Percentiles rank a stretch among this genome's conserved stretches.
These are phyloP conservation scores for Beta lomatogona DNA, from an alignment of 179 eudicot species.

Conservation along the genomic window DNA sequence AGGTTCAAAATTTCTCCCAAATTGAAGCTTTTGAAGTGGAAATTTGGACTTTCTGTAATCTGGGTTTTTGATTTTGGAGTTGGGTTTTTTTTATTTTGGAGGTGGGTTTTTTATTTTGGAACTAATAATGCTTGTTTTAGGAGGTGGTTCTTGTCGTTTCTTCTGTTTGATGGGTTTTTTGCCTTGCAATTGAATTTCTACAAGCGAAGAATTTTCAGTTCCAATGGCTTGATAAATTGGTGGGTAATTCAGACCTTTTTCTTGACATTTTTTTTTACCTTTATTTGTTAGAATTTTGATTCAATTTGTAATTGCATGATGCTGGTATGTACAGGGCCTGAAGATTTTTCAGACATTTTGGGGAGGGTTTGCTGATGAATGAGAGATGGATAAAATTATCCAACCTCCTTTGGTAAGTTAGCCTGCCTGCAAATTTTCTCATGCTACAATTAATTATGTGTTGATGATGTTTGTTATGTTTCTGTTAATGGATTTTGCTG, in stretches of 20 bases:
- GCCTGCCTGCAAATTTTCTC: constrained; percentile 5
- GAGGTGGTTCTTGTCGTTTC: background rate
- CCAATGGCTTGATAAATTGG: constrained; percentile 17
- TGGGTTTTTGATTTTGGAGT: constrained; percentile 27
- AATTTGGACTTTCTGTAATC: constrained; percentile 11
- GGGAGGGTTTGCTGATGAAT: constrained; percentile 34
- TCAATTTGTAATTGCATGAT: too few relatives aligned
- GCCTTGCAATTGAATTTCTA: constrained; percentile 16
- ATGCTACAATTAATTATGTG: constrained; percentile 7
- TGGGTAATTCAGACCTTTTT: constrained; percentile 25
- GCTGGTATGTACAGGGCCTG: constrained; percentile 23
- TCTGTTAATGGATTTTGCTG: background rate
- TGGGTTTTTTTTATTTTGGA: constrained; percentile 25
- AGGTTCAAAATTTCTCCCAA: background rate
- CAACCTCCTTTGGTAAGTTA: constrained; percentile 81
- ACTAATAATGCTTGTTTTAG: constrained; percentile 11
- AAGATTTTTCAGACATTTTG: constrained; percentile 18
- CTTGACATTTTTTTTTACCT: background rate
- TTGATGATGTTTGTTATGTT: background rate
- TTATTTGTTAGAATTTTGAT: background rate
- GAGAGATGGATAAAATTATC: constrained; percentile 60
- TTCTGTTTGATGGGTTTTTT: constrained; percentile 9
- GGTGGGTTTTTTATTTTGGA: constrained; percentile 21
- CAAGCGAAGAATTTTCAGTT: constrained; percentile 22
- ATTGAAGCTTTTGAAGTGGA: background rate